Evolutionary conservation across 2,329 filamentous ascomycete species (phyloP), one percentile per base, ranked within the genome.

Genomic region (Penicillium decumbens): DNA sequence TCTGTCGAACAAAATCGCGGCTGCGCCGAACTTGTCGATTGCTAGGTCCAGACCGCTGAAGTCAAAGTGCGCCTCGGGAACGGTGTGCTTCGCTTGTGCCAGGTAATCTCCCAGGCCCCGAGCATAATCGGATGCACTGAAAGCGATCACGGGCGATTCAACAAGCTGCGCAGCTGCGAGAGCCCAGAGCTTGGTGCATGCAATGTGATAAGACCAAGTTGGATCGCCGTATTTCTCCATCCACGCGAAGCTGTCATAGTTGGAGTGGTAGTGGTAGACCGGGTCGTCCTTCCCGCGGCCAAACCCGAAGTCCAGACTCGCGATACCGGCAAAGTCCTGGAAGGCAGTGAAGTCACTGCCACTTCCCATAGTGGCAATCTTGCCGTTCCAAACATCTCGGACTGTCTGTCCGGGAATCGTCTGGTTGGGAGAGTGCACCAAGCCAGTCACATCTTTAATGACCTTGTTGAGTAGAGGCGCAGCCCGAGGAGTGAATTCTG

Each of bases 231-330:
- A 89, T 3, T 75, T 84, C 12, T 84, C 78, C 87, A 93, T 93
- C 89, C 89, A 95, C 61, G 85, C 75, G 64, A 88, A 91, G 29
- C 80, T 87, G 64, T 95, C 89, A 64, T 91, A 95, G 70, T 93
- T 93, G 54, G 81, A 75, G 60, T 95, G 88, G 63, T 93, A 95
- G 68, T 89, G 87, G 62, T 89, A 88, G 40, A 78, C 73, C 49
- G 76, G 67, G 38, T 78, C 76, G 1, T 70, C 64, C 0, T 58
- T 50, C 23, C 69, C 69, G 6, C 59, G 64, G 13, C 66, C 67
- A 62, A 87, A 88, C 24, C 80, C 78, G 43, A 88, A 76, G 61
- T 88, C 82, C 12, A 87, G 65, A 54, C 78, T 82, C 6, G 85
- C 78, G 35, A 89, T 75, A 39, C 85, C 86, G 0, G 82, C 83